A percentile compares a stretch with the other conserved stretches of the same genome.
Evolutionary conservation across 768 basidiomycete species (phyloP).

Genomic region (Hericium alpestre): DNA sequence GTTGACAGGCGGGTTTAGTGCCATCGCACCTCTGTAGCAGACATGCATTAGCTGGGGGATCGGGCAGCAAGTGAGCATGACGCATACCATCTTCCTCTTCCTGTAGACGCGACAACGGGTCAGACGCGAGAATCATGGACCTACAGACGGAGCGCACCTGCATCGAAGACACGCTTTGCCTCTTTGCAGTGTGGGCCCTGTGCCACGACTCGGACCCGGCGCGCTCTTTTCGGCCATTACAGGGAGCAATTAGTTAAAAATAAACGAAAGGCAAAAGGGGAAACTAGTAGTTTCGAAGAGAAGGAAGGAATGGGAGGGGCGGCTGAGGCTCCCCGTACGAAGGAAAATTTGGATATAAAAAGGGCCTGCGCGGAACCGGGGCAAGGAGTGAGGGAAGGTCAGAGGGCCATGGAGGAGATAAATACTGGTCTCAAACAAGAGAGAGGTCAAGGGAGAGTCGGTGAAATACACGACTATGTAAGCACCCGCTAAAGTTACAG

Average conservation of each 20-base stretch:
- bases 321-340: background rate
- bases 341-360: background rate
- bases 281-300: background rate
- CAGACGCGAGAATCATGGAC: background rate
- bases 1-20: slow-evolving; percentile 64
- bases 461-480: background rate
- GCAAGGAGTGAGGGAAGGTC: background rate
- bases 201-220: slow-evolving; percentile 6
- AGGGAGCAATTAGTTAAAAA: slow-evolving; percentile 9
- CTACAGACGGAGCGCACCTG: slow-evolving; percentile 6
- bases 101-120: slow-evolving; percentile 1
- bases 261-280: slow-evolving; percentile 9
- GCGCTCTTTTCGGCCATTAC: slow-evolving; percentile 14
- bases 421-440: background rate
- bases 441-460: background rate
- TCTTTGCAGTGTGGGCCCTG: slow-evolving; percentile 13
- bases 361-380: background rate
- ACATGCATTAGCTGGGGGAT: background rate
- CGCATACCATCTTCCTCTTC: slow-evolving; percentile 14
- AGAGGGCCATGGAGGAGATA: background rate
- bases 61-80: background rate
- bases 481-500: background rate
- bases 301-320: background rate
- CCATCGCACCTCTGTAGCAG: slow-evolving; percentile 62
- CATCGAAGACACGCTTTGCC: slow-evolving; percentile 15